These are phyloP conservation scores for Malus hybrid DNA, from an alignment of 331 rosid species.

Conservation along the genomic window DNA sequence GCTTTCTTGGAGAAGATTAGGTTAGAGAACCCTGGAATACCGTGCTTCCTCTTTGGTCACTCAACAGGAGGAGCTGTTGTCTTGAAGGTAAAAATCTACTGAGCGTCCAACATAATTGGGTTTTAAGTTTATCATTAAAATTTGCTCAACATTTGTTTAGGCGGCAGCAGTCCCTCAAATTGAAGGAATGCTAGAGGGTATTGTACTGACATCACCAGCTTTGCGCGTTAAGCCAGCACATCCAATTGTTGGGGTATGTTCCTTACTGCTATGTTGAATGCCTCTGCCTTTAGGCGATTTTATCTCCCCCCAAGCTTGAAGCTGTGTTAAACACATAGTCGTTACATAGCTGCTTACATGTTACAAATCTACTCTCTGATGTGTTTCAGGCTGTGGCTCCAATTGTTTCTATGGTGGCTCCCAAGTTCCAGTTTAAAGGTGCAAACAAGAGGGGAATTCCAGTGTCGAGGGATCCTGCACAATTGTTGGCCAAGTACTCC, in stretches of 20 bases:
- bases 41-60: constrained; percentile 97
- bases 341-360: background rate
- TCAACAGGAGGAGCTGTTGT: constrained; percentile 98
- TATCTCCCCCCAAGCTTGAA: background rate
- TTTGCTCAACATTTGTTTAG: constrained; percentile 26
- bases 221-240: constrained; percentile 93
- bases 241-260: constrained; percentile 83
- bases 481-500: constrained; percentile 78
- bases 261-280: background rate
- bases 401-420: constrained; percentile 71
- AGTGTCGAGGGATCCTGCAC: constrained; percentile 94
- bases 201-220: constrained; percentile 95
- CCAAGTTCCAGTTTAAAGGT: constrained; percentile 88
- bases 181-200: constrained; percentile 72
- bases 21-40: constrained; percentile 81
- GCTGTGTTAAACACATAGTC: background rate
- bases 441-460: constrained; percentile 99
- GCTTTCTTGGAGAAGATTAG: constrained; percentile 79
- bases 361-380: background rate
- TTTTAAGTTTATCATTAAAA: background rate
- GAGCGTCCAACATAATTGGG: background rate
- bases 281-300: background rate
- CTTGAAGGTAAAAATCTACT: constrained; percentile 49
- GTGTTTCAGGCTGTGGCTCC: constrained; percentile 84
- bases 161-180: constrained; percentile 57